Evolutionary conservation across 75 land plant species (phyloP).

Genomic region (Pinus tabuliformis): DNA sequence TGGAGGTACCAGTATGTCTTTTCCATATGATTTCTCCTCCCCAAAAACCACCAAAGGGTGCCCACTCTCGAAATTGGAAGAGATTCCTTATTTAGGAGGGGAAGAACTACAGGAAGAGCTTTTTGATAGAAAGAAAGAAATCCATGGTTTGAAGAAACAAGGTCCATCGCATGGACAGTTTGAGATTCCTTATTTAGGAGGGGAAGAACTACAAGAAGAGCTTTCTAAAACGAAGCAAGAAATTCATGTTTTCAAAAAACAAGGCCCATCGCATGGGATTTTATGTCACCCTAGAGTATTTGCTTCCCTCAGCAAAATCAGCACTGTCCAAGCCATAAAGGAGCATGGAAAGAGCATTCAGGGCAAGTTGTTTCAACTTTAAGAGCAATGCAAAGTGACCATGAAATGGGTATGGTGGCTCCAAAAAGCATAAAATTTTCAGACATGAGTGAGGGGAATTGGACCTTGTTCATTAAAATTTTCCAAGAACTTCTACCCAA

Average conservation of each 20-base stretch:
- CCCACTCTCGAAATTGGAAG: conserved; percentile 37
- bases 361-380: background rate
- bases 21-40: conserved; percentile 3
- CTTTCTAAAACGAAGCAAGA: too few relatives aligned
- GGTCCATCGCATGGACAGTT: too few relatives aligned
- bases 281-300: background rate
- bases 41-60: conserved; percentile 9
- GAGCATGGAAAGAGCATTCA: conserved; percentile 2
- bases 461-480: too few relatives aligned
- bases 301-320: conserved; percentile 1
- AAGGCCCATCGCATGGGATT: too few relatives aligned
- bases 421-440: conserved; percentile 9
- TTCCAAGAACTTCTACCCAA: conserved; percentile 15
- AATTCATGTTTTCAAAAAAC: too few relatives aligned
- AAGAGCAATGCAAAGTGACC: background rate
- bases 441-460: conserved; percentile 17
- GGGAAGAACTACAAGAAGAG: too few relatives aligned
- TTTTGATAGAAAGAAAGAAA: too few relatives aligned
- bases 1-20: background rate
- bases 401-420: background rate
- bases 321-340: background rate
- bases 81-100: too few relatives aligned
- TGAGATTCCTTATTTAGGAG: too few relatives aligned
- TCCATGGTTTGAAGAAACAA: too few relatives aligned
- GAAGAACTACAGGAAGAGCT: too few relatives aligned